These are phyloP conservation scores for Apiotrichum veenhuisii DNA, from an alignment of 1,284 basidiomycete genomes.

Conservation along the genomic window DNA sequence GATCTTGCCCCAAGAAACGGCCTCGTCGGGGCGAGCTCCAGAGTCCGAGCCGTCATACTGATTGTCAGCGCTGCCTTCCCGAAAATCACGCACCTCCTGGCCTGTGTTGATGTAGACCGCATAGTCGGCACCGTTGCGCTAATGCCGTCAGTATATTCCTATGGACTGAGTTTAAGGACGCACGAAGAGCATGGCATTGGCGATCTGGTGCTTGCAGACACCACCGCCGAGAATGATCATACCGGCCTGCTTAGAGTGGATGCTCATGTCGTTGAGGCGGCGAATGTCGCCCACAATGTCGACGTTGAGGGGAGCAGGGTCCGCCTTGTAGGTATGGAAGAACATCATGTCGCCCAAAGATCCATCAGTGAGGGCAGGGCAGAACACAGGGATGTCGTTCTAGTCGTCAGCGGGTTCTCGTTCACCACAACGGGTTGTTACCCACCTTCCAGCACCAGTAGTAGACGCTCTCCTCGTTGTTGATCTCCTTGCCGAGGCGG, in stretches of 20 bases:
- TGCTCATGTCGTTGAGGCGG: constrained; percentile 80
- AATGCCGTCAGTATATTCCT: not conserved
- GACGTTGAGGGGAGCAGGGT: constrained; percentile 71
- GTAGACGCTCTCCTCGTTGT: constrained; percentile 95
- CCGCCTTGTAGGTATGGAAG: constrained; percentile 89
- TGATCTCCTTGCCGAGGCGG: constrained; percentile 87
- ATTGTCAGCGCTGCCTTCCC: not conserved
- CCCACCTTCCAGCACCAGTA: constrained; percentile 98
- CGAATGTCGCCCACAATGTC: constrained; percentile 97
- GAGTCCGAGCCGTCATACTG: constrained; percentile 95
- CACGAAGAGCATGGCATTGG: constrained; percentile 98
- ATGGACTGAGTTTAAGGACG: constrained; percentile 26
- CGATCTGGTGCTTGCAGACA: constrained; percentile 99
- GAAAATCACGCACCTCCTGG: constrained; percentile 61
- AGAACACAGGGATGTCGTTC: constrained; percentile 98
- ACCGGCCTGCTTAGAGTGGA: constrained; percentile 87
- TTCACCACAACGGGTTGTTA: constrained; percentile 15
- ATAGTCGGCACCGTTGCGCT: constrained; percentile 89
- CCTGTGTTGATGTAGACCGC: constrained; percentile 99
- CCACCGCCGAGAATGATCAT: constrained; percentile 99
- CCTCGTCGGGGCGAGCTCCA: constrained; percentile 94
- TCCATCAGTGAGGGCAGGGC: constrained; percentile 95
- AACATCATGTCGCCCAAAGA: constrained; percentile 99
- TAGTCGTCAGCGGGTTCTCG: constrained; percentile 42
- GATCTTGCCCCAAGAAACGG: constrained; percentile 99